Conservation (phyloP, 2,329 filamentous ascomycete species). For the Neobulgaria alba region DNA sequence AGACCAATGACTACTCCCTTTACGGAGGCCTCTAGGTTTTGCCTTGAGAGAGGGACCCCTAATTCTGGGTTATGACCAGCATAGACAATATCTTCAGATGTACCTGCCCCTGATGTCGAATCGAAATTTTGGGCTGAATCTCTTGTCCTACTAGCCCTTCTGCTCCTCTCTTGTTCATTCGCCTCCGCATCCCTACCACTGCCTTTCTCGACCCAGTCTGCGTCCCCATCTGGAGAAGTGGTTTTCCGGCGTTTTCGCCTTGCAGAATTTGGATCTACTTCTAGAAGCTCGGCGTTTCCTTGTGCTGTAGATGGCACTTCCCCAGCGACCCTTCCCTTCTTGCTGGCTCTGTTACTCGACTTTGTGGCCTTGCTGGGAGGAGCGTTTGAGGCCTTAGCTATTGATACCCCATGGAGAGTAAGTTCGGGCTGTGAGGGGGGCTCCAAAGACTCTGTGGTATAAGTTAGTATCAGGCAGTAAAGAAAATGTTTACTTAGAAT, state of each 20-base stretch:
- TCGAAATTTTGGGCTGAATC: not conserved
- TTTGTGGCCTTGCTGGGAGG: not conserved
- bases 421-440: no score
- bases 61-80: not conserved
- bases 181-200: not conserved
- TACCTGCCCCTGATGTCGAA: not conserved
- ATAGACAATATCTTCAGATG: not conserved
- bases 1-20: not conserved
- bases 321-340: not conserved
- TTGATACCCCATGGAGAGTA: no score
- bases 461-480: no score
- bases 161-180: no score
- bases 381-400: not conserved
- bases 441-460: no score
- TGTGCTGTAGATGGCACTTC: not conserved
- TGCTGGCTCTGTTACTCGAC: not conserved
- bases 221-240: conserved; percentile 23
- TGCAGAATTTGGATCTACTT: conserved; percentile 27
- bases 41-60: no score
- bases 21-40: not conserved
- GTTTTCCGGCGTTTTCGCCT: conserved; percentile 38
- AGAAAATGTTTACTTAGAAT: no score
- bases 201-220: not conserved
- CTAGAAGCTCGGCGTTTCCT: conserved; percentile 16
- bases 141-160: not conserved